Base-by-base conservation (phyloP, 1,139 yeast genomes). In the Kazachstania sp. region DNA sequence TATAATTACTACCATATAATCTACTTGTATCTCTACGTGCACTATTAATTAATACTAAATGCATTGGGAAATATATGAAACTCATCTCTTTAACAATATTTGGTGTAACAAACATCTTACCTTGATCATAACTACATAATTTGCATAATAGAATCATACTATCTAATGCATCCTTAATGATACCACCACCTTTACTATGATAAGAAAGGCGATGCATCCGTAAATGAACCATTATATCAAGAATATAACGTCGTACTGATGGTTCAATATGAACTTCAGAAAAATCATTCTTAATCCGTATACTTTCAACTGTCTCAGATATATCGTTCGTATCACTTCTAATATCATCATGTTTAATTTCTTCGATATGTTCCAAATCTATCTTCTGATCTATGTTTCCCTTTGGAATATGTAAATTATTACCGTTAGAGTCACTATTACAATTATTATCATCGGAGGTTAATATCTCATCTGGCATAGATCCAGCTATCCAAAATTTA, bases 181-280 rank as follows among this genome's bases (percentile, higher is more conserved):
- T 55, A 3, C 68, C 68, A 6, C 67, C 69, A 9, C 61, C 65
- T 45, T 56, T 58, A 13, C 60, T 58, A 37, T 55, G 59, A 31
- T 56, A 54, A 13, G 60, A 47, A 16, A 65, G 50, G 37, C 66
- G 45, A 48, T 65, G 68, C 54, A 61, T 56, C 39, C 68, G 49
- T 18, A 63, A 40, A 45, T 64, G 68, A 5, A 65, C 56, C 48
- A 63, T 55, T 5, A 65, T 51, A 47, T 65, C 68, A 37, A 63
- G 52, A n/a, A 63, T 55, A 49, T 64, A 64, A 36, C 65, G 55
- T 32, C 55, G 52, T 26, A 64, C 47, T 9, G 54, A 48, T n/a
- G 60, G 54, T 26, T 56, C 56, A 23, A 59, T 46, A 44, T 53
- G 50, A 8, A 58, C 51, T 15, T 51, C 54, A 13, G 37, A 31